phyloP scores from a whole-genome alignment of 805 yeast species.

The Saccharomycopsis malanga region DNA sequence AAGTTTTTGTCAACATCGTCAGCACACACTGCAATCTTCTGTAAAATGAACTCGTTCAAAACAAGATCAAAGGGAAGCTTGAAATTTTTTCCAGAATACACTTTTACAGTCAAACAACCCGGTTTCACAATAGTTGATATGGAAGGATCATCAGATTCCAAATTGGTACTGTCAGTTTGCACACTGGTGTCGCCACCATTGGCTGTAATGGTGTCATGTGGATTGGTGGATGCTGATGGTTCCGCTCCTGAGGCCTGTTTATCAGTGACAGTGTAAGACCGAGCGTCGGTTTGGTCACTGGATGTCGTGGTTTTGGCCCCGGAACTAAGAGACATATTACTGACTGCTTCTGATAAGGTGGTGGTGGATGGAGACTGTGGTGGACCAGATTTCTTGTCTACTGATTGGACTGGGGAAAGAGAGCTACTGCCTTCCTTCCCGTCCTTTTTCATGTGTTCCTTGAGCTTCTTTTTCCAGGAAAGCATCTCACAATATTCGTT shows the following conservation, averaged over 20 bases:
- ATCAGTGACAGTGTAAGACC: background rate
- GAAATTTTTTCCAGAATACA: conserved; percentile 63
- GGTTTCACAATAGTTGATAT: conserved; percentile 18
- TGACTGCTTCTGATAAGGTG: conserved; percentile 12
- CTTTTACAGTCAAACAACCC: conserved; percentile 54
- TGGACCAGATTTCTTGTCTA: conserved; percentile 1
- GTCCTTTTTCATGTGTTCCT: conserved; percentile 21
- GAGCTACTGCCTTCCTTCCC: conserved; percentile 3
- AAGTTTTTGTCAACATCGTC: conserved; percentile 31
- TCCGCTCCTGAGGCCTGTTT: background rate
- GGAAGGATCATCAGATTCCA: background rate
- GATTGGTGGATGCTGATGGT: background rate
- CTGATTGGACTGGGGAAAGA: conserved; percentile 13
- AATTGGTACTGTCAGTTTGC: background rate
- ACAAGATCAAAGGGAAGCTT: conserved; percentile 64
- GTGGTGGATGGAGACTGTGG: conserved; percentile 1
- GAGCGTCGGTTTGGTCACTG: background rate
- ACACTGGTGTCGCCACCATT: background rate
- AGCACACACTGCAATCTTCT: conserved; percentile 60
- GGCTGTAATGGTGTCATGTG: background rate
- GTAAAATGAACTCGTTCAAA: conserved; percentile 53
- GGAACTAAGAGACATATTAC: conserved; percentile 10
- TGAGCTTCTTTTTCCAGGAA: conserved; percentile 21
- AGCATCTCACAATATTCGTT: too few relatives aligned
- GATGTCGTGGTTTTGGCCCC: background rate